These are phyloP conservation scores for Colletotrichum acutatum DNA, from an alignment of 2,329 filamentous ascomycete genomes.

Conservation along the genomic window DNA sequence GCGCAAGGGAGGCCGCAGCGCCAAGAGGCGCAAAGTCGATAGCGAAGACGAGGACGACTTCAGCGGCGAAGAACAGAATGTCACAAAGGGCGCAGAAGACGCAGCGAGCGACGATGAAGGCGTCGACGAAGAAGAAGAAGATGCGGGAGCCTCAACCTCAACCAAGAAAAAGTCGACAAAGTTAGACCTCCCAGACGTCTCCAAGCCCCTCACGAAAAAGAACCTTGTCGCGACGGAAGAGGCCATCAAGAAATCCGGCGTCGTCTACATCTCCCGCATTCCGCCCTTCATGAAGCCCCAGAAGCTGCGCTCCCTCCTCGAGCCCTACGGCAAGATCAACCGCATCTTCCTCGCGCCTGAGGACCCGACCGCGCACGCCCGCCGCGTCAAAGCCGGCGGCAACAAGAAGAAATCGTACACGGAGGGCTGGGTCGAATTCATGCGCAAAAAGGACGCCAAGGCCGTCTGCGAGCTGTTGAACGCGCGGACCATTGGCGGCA, in stretches of 20 bases:
- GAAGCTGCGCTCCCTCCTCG: slow-evolving; percentile 79
- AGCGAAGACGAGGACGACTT: slow-evolving; percentile 52
- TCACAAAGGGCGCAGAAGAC: slow-evolving; percentile 46
- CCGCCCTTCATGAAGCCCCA: slow-evolving; percentile 90
- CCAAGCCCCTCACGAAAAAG: slow-evolving; percentile 70
- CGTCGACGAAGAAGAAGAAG: slow-evolving; percentile 8
- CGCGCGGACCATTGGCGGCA: slow-evolving; percentile 81
- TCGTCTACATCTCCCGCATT: slow-evolving; percentile 85
- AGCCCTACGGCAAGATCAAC: slow-evolving; percentile 80
- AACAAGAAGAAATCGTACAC: slow-evolving; percentile 87
- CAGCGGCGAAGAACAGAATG: slow-evolving; percentile 50
- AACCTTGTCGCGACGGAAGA: slow-evolving; percentile 74
- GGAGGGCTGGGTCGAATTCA: slow-evolving; percentile 89
- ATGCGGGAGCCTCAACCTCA: slow-evolving; percentile 36
- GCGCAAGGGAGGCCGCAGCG: slow-evolving; percentile 69
- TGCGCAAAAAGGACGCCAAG: slow-evolving; percentile 80
- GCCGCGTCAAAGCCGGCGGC: slow-evolving; percentile 77
- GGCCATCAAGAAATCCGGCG: slow-evolving; percentile 78
- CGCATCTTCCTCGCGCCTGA: slow-evolving; percentile 85
- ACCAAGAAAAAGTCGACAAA: slow-evolving; percentile 41
- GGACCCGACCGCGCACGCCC: slow-evolving; percentile 72
- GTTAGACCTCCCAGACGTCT: slow-evolving; percentile 56
- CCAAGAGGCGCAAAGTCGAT: slow-evolving; percentile 73
- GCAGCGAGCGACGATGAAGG: slow-evolving; percentile 44
- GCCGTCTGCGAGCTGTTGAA: slow-evolving; percentile 81